A percentile compares a stretch with the other conserved stretches of the same genome.
Evolutionary conservation across 768 basidiomycete genomes (phyloP).

Genomic region (Amanita thiersii): DNA sequence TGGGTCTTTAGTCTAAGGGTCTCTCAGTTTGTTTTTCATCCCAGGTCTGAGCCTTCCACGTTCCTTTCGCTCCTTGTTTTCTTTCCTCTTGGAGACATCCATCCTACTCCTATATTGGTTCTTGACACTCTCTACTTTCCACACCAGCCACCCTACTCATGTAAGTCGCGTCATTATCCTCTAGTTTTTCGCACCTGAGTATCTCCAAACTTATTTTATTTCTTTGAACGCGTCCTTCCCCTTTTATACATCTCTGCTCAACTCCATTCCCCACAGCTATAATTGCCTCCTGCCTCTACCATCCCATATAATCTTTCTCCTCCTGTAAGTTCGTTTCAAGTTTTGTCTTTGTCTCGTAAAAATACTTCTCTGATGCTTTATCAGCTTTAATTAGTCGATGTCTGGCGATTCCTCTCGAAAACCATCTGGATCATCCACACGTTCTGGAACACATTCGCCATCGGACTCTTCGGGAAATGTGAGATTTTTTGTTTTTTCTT

Average conservation of each 20-base stretch:
- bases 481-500: conserved; percentile 13
- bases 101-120: not conserved
- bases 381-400: conserved; percentile 22
- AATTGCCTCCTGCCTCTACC: conserved; percentile 10
- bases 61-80: conserved; percentile 9
- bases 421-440: conserved; percentile 62
- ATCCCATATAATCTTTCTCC: conserved; percentile 20
- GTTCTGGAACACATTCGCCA: conserved; percentile 56
- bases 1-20: conserved; percentile 15
- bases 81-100: conserved; percentile 6
- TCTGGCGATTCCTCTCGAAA: conserved; percentile 49
- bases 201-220: too few species aligned
- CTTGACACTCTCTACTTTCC: not conserved
- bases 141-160: conserved; percentile 8
- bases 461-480: conserved; percentile 54
- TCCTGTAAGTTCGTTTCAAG: conserved; percentile 1
- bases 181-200: too few species aligned
- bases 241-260: conserved; percentile 16
- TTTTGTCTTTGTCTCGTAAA: conserved; percentile 10
- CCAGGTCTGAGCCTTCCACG: conserved; percentile 6
- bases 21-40: conserved; percentile 10
- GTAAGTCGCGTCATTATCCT: conserved; percentile 18
- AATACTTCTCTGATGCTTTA: conserved; percentile 9
- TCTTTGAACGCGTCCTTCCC: conserved; percentile 20
- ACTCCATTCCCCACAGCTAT: conserved; percentile 9